Conservation (phyloP, 768 basidiomycete genomes). For the Tylopilus sp. region DNA sequence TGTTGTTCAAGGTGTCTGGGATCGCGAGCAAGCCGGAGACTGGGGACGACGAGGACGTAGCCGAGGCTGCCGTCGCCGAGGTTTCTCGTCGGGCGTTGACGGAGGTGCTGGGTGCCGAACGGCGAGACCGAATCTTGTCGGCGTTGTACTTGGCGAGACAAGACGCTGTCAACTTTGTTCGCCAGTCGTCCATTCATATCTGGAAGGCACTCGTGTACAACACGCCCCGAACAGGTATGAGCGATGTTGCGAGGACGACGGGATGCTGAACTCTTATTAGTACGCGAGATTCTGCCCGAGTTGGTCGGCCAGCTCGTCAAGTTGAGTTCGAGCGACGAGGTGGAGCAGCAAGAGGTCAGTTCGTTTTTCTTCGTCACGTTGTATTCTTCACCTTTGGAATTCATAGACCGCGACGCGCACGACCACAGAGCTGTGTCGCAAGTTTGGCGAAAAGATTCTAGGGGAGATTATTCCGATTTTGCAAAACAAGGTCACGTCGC, state of each 20-base stretch:
- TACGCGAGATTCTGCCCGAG: slow-evolving; percentile 86
- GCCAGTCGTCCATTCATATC: slow-evolving; percentile 89
- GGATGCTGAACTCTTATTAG: slow-evolving; percentile 35
- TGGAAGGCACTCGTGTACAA: slow-evolving; percentile 99
- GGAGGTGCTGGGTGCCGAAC: slow-evolving; percentile 84
- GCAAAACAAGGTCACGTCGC: slow-evolving; percentile 58
- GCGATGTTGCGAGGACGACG: not conserved
- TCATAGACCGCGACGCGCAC: slow-evolving; percentile 83
- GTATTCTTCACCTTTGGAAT: not conserved
- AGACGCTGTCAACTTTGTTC: slow-evolving; percentile 84
- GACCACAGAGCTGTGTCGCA: slow-evolving; percentile 84
- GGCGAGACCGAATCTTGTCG: slow-evolving; percentile 87
- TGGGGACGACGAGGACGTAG: slow-evolving; percentile 69
- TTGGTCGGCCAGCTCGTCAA: slow-evolving; percentile 75
- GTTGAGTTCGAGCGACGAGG: slow-evolving; percentile 73
- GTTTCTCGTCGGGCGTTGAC: slow-evolving; percentile 80
- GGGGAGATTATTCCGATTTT: slow-evolving; percentile 81
- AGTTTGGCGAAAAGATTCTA: slow-evolving; percentile 90
- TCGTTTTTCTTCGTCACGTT: not conserved
- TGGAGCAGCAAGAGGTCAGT: slow-evolving; percentile 86
- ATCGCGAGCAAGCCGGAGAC: slow-evolving; percentile 82
- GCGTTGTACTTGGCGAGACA: slow-evolving; percentile 92
- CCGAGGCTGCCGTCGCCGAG: slow-evolving; percentile 66
- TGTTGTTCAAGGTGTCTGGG: slow-evolving; percentile 95
- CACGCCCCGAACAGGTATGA: slow-evolving; percentile 80